A percentile compares a stretch with the other conserved stretches of the same genome.
phyloP scores from a whole-genome alignment of 2,329 filamentous ascomycete species.

The Cladophialophora exuberans region DNA sequence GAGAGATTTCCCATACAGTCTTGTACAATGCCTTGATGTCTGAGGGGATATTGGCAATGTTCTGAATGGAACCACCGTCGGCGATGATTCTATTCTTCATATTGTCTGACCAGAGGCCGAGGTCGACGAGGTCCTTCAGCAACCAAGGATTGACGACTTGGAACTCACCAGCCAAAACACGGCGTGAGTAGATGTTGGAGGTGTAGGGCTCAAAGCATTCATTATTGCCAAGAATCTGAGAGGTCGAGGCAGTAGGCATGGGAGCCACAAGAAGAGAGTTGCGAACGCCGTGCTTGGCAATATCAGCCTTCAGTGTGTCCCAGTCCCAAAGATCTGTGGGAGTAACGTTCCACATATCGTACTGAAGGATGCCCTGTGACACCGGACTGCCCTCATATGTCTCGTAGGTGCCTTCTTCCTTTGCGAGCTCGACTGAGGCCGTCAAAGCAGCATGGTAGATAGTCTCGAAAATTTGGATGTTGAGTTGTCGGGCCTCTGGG shows the following conservation, averaged over 20 bases:
- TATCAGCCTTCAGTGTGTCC: slow-evolving; percentile 83
- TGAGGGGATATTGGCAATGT: slow-evolving; percentile 92
- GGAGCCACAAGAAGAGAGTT: slow-evolving; percentile 95
- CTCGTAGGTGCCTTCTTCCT: slow-evolving; percentile 80
- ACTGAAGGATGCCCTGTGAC: slow-evolving; percentile 94
- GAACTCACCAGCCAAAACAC: slow-evolving; percentile 97
- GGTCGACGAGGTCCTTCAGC: slow-evolving; percentile 95
- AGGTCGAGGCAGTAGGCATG: slow-evolving; percentile 97
- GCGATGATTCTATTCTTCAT: slow-evolving; percentile 99
- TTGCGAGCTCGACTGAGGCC: slow-evolving; percentile 82
- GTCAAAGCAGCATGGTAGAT: slow-evolving; percentile 97
- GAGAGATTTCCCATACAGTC: slow-evolving; percentile 99
- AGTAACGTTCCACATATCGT: slow-evolving; percentile 97
- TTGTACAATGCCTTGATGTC: slow-evolving; percentile 98
- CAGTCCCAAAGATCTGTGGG: slow-evolving; percentile 97
- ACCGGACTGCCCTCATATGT: slow-evolving; percentile 93
- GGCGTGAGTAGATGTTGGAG: slow-evolving; percentile 98
- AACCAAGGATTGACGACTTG: slow-evolving; percentile 99
- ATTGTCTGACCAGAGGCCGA: slow-evolving; percentile 97
- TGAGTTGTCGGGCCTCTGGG: slow-evolving; percentile 87
- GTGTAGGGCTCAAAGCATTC: slow-evolving; percentile 99
- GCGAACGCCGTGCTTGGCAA: slow-evolving; percentile 89
- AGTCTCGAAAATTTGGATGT: slow-evolving; percentile 98
- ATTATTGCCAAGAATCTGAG: slow-evolving; percentile 97
- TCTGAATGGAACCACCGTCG: slow-evolving; percentile 92